Base-by-base conservation (phyloP, 768 basidiomycete genomes). In the Boletus vinaceobasis region DNA sequence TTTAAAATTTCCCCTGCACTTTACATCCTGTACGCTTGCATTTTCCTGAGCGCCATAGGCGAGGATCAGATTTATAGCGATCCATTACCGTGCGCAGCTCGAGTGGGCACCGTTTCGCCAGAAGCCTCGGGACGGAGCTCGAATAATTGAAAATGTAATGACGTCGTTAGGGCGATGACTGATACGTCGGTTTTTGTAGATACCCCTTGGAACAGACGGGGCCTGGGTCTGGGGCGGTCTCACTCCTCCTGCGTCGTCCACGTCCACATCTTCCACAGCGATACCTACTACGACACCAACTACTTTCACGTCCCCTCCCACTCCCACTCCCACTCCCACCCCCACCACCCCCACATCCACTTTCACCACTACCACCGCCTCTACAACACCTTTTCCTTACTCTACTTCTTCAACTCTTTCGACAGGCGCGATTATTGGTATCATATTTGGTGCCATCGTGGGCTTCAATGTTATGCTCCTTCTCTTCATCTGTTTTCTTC, bases 191-290 rank as follows among this genome's bases (percentile, higher is more conserved):
- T 47, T 23, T 33, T 47, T 53, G 7, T 51, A 91, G 89, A 90
- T 93, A 61, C 90, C 90, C 31, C 74, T 93, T 31, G 86, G 82
- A 43, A 71, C 83, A 3, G 62, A 76, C 52, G 74, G 75, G 32
- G 75, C 82, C 10, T 93, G 84, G 80, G 83, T 81, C 13, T 93
- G 80, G 61, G 90, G 90, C 60, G 90, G 90, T 35, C 74, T 81
- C n/a, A 81, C 86, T 35, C 72, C 84, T 32, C 87, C 88, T n/a
- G 72, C 80, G 8, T 70, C 80, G 13, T 73, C 74, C 10, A 43
- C 67, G 1, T 52, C 67, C 21, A 27, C 62, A 2, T 50, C 69
- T 29, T 56, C 70, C 38, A 58, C 63, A 7, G 52, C 71, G 45
- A 65, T 61, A 52, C 60, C 69, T 19, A 65, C 44, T 13, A 50